These are phyloP conservation scores for Chenopodium berlandieri DNA, from an alignment of 148 eudicot species.

Conservation along the genomic window DNA sequence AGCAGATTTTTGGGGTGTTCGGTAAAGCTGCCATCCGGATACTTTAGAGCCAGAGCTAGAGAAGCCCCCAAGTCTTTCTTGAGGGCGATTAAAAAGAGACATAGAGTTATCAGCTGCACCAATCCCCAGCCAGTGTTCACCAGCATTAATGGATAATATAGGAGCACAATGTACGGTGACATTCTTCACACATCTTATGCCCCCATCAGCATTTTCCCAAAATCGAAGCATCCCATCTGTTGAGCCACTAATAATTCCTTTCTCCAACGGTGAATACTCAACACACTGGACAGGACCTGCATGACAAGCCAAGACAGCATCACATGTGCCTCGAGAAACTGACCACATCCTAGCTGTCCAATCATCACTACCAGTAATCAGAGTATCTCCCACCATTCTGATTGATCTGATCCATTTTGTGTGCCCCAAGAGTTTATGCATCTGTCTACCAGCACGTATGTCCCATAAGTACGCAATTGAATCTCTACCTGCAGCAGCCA, in stretches of 20 bases:
- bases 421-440: conserved; percentile 92
- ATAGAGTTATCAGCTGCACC: conserved; percentile 98
- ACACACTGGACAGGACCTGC: conserved; percentile 77
- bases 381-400: conserved; percentile 88
- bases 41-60: conserved; percentile 66
- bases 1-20: conserved; percentile 87
- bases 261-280: conserved; percentile 79
- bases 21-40: conserved; percentile 92
- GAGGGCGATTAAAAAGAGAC: conserved; percentile 89
- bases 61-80: conserved; percentile 77
- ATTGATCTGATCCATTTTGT: conserved; percentile 90
- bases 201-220: conserved; percentile 90
- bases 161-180: conserved; percentile 71
- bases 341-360: conserved; percentile 99
- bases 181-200: conserved; percentile 77
- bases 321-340: conserved; percentile 89
- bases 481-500: conserved; percentile 91
- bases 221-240: conserved; percentile 83
- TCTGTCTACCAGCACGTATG: conserved; percentile 87
- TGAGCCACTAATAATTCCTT: conserved; percentile 90
- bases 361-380: conserved; percentile 92
- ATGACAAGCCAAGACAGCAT: conserved; percentile 90
- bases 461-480: conserved; percentile 87
- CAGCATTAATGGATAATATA: conserved; percentile 75
- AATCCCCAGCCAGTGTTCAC: conserved; percentile 91